Percentiles rank a stretch among this genome's conserved stretches.
phyloP scores from a whole-genome alignment of 1,284 basidiomycete genomes.

The Cryptococcus deneoformans region DNA sequence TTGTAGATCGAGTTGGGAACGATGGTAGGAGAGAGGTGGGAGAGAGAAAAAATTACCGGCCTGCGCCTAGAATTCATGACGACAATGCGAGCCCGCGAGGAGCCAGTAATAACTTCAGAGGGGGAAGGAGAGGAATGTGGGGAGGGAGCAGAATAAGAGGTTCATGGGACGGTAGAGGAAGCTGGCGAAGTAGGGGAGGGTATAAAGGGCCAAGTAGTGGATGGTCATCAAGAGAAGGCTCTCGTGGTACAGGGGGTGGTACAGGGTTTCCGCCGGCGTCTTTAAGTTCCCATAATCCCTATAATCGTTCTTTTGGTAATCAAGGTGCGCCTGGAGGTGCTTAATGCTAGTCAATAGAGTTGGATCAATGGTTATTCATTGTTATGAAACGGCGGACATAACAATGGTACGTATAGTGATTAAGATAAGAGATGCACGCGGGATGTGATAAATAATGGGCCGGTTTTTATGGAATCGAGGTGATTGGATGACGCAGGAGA shows the following conservation, averaged over 20 bases:
- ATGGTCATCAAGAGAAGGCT: not conserved
- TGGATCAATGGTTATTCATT: too few species aligned
- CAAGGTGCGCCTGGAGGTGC: too few species aligned
- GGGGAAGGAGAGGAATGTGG: not conserved
- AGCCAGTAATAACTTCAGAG: not conserved
- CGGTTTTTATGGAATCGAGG: too few species aligned
- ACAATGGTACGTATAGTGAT: not conserved
- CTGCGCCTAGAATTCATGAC: not conserved
- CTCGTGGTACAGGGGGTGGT: too few species aligned
- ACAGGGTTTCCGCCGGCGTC: not conserved
- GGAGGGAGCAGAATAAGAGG: not conserved
- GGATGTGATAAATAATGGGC: too few species aligned
- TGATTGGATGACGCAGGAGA: too few species aligned
- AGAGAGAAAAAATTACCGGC: not conserved
- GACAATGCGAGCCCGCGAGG: too few species aligned
- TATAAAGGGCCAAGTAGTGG: not conserved
- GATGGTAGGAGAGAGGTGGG: constrained; percentile 1
- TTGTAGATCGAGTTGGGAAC: constrained; percentile 13
- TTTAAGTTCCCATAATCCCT: not conserved
- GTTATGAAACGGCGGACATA: too few species aligned
- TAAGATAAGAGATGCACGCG: too few species aligned
- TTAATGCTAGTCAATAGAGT: too few species aligned
- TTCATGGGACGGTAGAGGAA: not conserved
- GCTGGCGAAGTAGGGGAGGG: not conserved
- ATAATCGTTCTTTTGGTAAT: too few species aligned